Evolutionary conservation across 371 early-diverging fungal species (phyloP).

Genomic region (Lichtheimia ornata): DNA sequence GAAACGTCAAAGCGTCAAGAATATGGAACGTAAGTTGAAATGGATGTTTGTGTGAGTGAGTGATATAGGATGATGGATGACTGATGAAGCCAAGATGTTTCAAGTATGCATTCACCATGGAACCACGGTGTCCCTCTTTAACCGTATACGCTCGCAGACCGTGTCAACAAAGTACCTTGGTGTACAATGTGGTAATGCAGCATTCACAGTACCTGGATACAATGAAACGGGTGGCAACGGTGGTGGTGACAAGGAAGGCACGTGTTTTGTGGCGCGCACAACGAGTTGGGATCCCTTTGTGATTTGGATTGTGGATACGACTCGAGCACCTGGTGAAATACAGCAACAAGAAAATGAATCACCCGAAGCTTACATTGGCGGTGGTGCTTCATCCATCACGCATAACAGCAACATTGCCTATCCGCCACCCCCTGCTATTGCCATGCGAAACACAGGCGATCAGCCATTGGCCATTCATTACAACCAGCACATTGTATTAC

Average conservation of each 20-base stretch:
- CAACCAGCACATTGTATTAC: slow-evolving; percentile 76
- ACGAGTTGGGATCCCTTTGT: slow-evolving; percentile 87
- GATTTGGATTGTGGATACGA: slow-evolving; percentile 82
- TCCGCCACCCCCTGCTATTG: slow-evolving; percentile 33
- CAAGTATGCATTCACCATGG: slow-evolving; percentile 82
- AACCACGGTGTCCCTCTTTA: slow-evolving; percentile 79
- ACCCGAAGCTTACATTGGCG: slow-evolving; percentile 29
- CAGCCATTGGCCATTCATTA: slow-evolving; percentile 45
- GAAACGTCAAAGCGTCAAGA: slow-evolving; percentile 76
- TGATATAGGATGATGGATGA: not conserved
- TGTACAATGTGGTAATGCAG: slow-evolving; percentile 43
- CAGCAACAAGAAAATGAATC: slow-evolving; percentile 13
- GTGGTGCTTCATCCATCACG: slow-evolving; percentile 7
- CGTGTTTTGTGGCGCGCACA: slow-evolving; percentile 79
- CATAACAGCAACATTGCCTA: slow-evolving; percentile 28
- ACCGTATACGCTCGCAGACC: slow-evolving; percentile 86
- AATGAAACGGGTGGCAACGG: slow-evolving; percentile 19
- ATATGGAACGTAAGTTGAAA: slow-evolving; percentile 54
- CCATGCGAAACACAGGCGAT: slow-evolving; percentile 20
- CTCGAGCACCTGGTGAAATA: slow-evolving; percentile 32
- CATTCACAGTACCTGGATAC: slow-evolving; percentile 18
- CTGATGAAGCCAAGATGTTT: not conserved
- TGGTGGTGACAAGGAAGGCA: slow-evolving; percentile 19
- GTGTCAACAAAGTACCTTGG: slow-evolving; percentile 82
- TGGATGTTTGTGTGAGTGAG: not conserved